Evolutionary conservation across 441 rosid genomes (phyloP).

Genomic region (Hura crepitans): DNA sequence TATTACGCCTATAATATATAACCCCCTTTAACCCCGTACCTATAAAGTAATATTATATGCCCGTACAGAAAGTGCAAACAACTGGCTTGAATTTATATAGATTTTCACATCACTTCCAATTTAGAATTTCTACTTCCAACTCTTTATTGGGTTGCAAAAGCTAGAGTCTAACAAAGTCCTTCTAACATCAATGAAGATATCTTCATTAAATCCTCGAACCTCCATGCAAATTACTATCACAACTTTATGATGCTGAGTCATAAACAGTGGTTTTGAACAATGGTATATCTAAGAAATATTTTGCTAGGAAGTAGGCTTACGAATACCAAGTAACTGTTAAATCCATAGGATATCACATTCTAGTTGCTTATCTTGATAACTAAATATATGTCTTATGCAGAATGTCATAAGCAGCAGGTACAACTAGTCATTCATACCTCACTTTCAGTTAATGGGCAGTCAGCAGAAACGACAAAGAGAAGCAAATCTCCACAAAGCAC

Average conservation of each 20-base stretch:
- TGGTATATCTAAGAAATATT: conserved; percentile 2
- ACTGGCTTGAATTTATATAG: not conserved
- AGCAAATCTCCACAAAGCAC: conserved; percentile 92
- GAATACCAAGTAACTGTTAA: not conserved
- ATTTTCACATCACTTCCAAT: not conserved
- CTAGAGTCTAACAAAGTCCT: not conserved
- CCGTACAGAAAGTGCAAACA: not conserved
- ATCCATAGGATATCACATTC: not conserved
- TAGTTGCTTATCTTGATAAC: not conserved
- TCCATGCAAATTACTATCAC: not conserved
- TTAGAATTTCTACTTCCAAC: not conserved
- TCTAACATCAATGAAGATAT: conserved; percentile 5
- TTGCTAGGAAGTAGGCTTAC: not conserved
- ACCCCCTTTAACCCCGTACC: too few species aligned
- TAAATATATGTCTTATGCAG: conserved; percentile 10
- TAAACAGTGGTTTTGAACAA: not conserved
- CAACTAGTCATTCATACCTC: conserved; percentile 61
- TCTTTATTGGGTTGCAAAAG: not conserved
- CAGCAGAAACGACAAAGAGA: conserved; percentile 91
- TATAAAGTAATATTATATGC: not conserved
- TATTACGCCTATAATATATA: too few species aligned
- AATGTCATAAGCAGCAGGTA: conserved; percentile 22
- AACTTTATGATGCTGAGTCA: conserved; percentile 4
- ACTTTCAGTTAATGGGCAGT: conserved; percentile 92
- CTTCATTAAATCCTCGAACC: conserved; percentile 1